A percentile compares a stretch with the other conserved stretches of the same genome.
Evolutionary conservation across 306 rosid species (phyloP).

Genomic region (Cicer chorassanicum): DNA sequence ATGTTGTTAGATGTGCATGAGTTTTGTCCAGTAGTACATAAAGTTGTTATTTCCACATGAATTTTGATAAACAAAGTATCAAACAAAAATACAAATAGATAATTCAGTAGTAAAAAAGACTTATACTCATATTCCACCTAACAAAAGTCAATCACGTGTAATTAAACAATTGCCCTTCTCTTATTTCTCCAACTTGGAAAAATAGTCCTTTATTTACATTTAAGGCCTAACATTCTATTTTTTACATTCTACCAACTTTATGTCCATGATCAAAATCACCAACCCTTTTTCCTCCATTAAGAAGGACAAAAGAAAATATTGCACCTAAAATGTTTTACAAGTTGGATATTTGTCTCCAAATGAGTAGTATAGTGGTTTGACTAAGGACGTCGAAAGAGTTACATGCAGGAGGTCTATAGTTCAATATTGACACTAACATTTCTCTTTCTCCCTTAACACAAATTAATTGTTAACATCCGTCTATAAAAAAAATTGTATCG

Average conservation of each 20-base stretch:
- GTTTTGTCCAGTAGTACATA: no score
- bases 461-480: no score
- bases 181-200: not conserved
- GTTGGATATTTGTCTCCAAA: not conserved
- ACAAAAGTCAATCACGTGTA: not conserved
- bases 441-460: not conserved
- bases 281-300: not conserved
- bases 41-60: no score
- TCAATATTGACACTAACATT: no score
- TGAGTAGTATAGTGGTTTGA: no score
- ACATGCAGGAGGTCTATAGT: no score
- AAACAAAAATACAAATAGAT: not conserved
- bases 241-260: not conserved
- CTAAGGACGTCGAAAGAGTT: no score
- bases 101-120: not conserved
- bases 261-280: not conserved
- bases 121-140: not conserved
- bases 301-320: not conserved
- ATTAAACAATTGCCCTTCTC: not conserved
- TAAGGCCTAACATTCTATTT: not conserved
- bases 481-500: no score
- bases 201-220: slow-evolving; percentile 8
- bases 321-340: not conserved
- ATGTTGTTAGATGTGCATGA: no score
- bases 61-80: no score